A percentile compares a stretch with the other conserved stretches of the same genome.
Conservation (phyloP, 1,284 basidiomycete species). For the Calocybe gambosa region DNA sequence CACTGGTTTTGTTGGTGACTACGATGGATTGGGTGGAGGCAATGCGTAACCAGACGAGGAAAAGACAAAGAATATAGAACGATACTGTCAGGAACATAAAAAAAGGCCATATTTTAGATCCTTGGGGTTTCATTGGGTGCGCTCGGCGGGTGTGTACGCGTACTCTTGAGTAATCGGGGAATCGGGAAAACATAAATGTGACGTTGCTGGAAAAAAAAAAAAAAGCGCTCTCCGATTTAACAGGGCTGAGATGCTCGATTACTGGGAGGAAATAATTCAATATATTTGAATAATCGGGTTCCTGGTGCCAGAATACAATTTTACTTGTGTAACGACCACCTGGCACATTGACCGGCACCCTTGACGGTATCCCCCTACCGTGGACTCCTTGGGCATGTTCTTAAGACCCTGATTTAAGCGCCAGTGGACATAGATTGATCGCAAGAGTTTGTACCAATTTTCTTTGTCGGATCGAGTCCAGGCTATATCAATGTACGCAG, state of each 20-base stretch:
- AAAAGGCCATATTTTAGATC: neutral
- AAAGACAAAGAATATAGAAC: neutral
- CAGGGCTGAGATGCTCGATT: neutral
- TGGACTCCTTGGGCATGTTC: neutral
- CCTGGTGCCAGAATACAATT: neutral
- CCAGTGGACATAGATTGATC: conserved; percentile 11
- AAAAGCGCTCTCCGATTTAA: neutral
- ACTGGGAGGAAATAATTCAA: neutral
- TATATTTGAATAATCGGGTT: neutral
- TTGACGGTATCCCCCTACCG: neutral
- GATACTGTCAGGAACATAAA: neutral
- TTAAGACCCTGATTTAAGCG: neutral
- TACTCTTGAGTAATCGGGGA: neutral
- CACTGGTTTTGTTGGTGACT: neutral
- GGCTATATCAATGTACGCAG: too few species aligned
- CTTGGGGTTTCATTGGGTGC: neutral
- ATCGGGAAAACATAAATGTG: neutral
- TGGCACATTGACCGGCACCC: neutral
- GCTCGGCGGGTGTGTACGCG: neutral
- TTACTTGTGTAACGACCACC: neutral
- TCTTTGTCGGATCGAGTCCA: neutral
- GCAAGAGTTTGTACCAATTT: neutral
- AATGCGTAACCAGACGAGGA: neutral
- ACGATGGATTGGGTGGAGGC: neutral
- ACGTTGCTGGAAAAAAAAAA: neutral